These are phyloP conservation scores for Quercus alba DNA, from an alignment of 306 rosid genomes.

Conservation along the genomic window DNA sequence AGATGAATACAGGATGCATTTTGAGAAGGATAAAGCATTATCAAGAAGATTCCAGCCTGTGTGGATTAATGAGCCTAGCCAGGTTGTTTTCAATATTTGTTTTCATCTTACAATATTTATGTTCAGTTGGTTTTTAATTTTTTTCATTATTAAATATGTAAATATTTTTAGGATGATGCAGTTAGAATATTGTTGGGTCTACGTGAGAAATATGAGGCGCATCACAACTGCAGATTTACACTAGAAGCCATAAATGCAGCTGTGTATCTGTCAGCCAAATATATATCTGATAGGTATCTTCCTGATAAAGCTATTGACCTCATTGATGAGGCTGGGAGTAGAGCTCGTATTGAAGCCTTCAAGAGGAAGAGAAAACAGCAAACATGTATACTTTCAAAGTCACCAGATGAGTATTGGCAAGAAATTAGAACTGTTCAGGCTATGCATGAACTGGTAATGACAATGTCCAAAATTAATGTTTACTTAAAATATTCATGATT, in stretches of 20 bases:
- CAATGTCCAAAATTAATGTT: slow-evolving; percentile 2
- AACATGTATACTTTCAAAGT: slow-evolving; percentile 53
- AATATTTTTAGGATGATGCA: slow-evolving; percentile 54
- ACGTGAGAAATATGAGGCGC: slow-evolving; percentile 65
- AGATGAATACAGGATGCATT: slow-evolving; percentile 76
- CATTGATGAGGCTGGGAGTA: slow-evolving; percentile 96
- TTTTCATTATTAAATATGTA: slow-evolving; percentile 16
- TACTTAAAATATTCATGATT: not conserved
- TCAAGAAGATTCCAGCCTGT: slow-evolving; percentile 91
- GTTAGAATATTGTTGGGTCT: slow-evolving; percentile 64
- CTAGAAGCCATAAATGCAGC: slow-evolving; percentile 71
- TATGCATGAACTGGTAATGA: slow-evolving; percentile 72
- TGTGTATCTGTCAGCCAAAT: slow-evolving; percentile 66
- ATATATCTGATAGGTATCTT: slow-evolving; percentile 80
- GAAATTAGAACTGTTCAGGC: slow-evolving; percentile 75
- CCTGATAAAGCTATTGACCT: slow-evolving; percentile 99
- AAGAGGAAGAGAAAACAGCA: slow-evolving; percentile 59
- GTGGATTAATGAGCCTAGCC: slow-evolving; percentile 77
- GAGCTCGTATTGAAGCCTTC: slow-evolving; percentile 78
- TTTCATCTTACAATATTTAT: slow-evolving; percentile 5
- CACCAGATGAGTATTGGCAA: slow-evolving; percentile 75
- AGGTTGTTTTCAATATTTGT: slow-evolving; percentile 48
- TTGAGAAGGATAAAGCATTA: slow-evolving; percentile 87
- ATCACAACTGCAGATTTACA: slow-evolving; percentile 76
- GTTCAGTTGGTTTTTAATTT: slow-evolving; percentile 4